A percentile compares a stretch with the other conserved stretches of the same genome.
Conservation (phyloP, 1,139 yeast species). For the Yarrowia galli region DNA sequence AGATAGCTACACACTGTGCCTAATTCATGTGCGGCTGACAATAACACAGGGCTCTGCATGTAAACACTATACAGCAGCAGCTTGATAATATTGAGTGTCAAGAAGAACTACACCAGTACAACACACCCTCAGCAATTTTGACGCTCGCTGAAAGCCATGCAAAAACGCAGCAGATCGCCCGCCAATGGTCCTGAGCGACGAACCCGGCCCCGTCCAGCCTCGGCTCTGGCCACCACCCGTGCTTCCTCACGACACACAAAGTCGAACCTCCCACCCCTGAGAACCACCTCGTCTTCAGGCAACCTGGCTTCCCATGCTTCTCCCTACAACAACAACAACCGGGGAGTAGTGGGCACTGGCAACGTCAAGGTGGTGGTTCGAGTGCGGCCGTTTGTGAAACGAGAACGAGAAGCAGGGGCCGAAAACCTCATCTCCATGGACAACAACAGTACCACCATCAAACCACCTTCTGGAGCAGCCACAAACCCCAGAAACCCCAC, state of each 20-base stretch:
- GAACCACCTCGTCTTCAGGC: constrained; percentile 7
- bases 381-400: constrained; percentile 51
- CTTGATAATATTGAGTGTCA: background rate
- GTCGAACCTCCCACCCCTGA: background rate
- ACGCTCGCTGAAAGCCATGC: background rate
- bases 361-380: constrained; percentile 54
- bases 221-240: constrained; percentile 3
- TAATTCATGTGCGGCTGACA: constrained; percentile 30
- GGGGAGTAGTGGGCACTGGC: background rate
- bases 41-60: constrained; percentile 5
- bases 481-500: constrained; percentile 42
- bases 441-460: constrained; percentile 44
- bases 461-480: constrained; percentile 42
- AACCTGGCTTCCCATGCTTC: constrained; percentile 6
- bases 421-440: constrained; percentile 47
- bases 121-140: too few relatives aligned
- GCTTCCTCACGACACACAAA: background rate
- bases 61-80: constrained; percentile 5
- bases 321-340: too few relatives aligned
- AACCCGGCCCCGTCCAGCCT: constrained; percentile 22
- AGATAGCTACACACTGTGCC: background rate
- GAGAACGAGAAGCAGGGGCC: constrained; percentile 46
- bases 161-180: constrained; percentile 17
- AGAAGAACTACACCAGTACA: too few relatives aligned
- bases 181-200: background rate